Evolutionary conservation across 352 stramenopile species (phyloP), one percentile per base, ranked within the genome.

Genomic region (Globisporangium nunn): DNA sequence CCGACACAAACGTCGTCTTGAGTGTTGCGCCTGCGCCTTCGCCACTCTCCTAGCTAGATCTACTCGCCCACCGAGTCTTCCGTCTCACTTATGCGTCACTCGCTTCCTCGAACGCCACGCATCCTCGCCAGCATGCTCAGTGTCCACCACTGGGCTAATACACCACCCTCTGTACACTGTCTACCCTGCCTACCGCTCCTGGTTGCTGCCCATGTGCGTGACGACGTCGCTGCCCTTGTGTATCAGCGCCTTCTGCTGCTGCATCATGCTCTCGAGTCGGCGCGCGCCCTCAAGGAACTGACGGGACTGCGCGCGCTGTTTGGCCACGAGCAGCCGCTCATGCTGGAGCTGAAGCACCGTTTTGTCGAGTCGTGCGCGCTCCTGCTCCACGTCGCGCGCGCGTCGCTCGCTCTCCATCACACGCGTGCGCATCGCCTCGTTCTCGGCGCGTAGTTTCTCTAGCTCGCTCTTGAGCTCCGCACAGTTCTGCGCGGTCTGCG

Each of bases 241-340:
- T 11, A 67, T 59, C 7, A 74, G 56, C 23, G 50, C 48, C 48
- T 77, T 67, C 51, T 87, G 80, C 61, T 84, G 73, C 44, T 87
- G 70, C 30, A 89, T 68, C 62, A 89, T 70, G 33, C 62, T 62
- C 63, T 87, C 79, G 17, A 87, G 70, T 37, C 86, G 84, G 39
- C 72, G 71, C 28, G 83, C 75, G 47, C 78, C 74, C 52, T 91
- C 74, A 18, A 91, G 61, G 51, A 93, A 77, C 53, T 88, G 75
- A 23, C 81, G 77, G 56, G 81, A 91, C 63, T 93, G 74, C 61
- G 85, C 61, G 44, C 80, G 83, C 64, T 90, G 78, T 59, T 85
- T 89, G 40, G 78, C 77, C 18, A 91, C 69, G 51, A 80, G 47
- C 12, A 91, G 62, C 6, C 77, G 71, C 61, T 93, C 83, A 23